Percentiles rank a stretch among this genome's conserved stretches.
phyloP scores from a whole-genome alignment of 345 rosid genomes.

The Arabis hirsuta region DNA sequence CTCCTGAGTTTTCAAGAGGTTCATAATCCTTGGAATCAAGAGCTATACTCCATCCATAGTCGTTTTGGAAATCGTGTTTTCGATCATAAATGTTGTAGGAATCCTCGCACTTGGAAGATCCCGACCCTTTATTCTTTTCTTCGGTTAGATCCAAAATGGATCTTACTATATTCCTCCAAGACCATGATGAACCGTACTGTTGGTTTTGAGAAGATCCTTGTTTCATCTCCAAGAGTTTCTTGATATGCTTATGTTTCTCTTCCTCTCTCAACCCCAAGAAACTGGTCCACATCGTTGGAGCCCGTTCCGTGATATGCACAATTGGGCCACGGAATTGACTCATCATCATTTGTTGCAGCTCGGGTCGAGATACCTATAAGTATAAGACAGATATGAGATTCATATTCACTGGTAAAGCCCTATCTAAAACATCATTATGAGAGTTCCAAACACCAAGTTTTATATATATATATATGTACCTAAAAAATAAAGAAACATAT shows the following conservation, averaged over 20 bases:
- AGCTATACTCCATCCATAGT: conserved; percentile 83
- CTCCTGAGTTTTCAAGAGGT: conserved; percentile 69
- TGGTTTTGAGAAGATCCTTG: conserved; percentile 42
- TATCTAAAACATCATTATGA: neutral
- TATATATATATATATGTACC: neutral
- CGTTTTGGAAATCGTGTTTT: conserved; percentile 57
- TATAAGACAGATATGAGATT: neutral
- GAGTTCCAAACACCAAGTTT: neutral
- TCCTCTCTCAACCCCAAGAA: conserved; percentile 54
- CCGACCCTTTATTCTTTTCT: conserved; percentile 27
- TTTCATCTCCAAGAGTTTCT: conserved; percentile 50
- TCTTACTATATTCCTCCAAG: conserved; percentile 62
- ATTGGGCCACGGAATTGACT: conserved; percentile 60
- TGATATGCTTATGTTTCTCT: conserved; percentile 62
- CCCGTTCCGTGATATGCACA: conserved; percentile 52
- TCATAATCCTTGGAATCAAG: conserved; percentile 56
- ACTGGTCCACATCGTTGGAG: conserved; percentile 58
- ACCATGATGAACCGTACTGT: conserved; percentile 46
- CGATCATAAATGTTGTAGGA: conserved; percentile 66
- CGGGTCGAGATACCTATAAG: conserved; percentile 55
- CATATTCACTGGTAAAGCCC: no score
- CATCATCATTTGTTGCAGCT: conserved; percentile 50
- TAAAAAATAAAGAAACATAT: neutral
- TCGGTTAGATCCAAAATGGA: conserved; percentile 42
- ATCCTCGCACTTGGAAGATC: conserved; percentile 49